Conservation (phyloP, 257 asterid species). For the Scutellaria galericulata region DNA sequence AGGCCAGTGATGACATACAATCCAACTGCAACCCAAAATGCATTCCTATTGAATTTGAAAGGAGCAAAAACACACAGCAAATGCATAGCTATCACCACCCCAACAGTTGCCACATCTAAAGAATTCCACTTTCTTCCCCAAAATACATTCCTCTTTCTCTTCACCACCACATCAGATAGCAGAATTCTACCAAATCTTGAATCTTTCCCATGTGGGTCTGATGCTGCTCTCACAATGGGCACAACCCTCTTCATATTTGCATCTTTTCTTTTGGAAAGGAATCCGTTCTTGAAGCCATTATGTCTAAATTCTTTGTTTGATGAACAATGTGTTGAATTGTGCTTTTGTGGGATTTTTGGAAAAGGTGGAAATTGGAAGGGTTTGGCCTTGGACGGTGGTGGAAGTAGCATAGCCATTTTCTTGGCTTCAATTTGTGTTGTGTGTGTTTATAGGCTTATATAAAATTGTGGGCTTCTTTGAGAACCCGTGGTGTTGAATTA, state of each 20-base stretch:
- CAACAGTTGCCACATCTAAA: constrained; percentile 52
- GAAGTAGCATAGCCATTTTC: constrained; percentile 56
- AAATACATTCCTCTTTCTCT: constrained; percentile 50
- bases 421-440: constrained; percentile 30
- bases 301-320: constrained; percentile 13
- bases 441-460: constrained; percentile 31
- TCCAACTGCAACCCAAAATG: constrained; percentile 57
- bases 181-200: constrained; percentile 54
- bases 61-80: constrained; percentile 65
- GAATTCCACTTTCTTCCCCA: constrained; percentile 68
- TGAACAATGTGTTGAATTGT: constrained; percentile 21
- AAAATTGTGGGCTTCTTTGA: constrained; percentile 29
- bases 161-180: constrained; percentile 72
- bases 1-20: constrained; percentile 73
- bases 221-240: constrained; percentile 47
- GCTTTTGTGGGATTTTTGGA: constrained; percentile 27
- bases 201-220: constrained; percentile 46
- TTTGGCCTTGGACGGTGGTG: constrained; percentile 49
- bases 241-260: constrained; percentile 34
- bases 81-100: constrained; percentile 65
- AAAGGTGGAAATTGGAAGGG: constrained; percentile 39
- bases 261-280: constrained; percentile 20
- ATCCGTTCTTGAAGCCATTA: constrained; percentile 29
- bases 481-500: constrained; percentile 33
- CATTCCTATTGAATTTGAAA: constrained; percentile 68